Conservation (phyloP, 2,329 filamentous ascomycete species). For the Sphaerulina vaccinii region DNA sequence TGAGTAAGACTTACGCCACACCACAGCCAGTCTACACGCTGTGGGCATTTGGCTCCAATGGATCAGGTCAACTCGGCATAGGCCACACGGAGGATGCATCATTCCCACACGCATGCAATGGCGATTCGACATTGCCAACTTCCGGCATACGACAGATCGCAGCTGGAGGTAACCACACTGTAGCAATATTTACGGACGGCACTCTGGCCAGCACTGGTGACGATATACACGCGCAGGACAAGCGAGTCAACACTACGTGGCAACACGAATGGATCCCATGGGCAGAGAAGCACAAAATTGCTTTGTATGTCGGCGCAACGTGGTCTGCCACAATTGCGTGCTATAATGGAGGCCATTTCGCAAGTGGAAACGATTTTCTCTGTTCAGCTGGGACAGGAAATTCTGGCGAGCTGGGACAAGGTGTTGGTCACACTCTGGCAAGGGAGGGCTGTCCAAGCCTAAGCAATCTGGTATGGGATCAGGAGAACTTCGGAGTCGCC, state of each 20-base stretch:
- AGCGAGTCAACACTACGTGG: not conserved
- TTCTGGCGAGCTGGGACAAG: slow-evolving; percentile 72
- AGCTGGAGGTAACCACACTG: slow-evolving; percentile 83
- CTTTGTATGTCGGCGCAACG: slow-evolving; percentile 57
- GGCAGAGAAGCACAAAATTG: not conserved
- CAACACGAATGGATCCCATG: not conserved
- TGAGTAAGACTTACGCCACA: not conserved
- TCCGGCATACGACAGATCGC: slow-evolving; percentile 39
- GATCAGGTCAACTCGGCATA: slow-evolving; percentile 53
- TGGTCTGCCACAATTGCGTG: slow-evolving; percentile 74
- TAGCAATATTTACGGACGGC: slow-evolving; percentile 64
- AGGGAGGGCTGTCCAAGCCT: slow-evolving; percentile 50
- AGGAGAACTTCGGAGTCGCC: slow-evolving; percentile 58
- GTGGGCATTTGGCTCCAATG: slow-evolving; percentile 51
- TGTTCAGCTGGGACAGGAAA: slow-evolving; percentile 65
- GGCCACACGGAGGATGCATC: slow-evolving; percentile 45
- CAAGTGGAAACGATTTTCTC: slow-evolving; percentile 45
- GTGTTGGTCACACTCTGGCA: slow-evolving; percentile 37
- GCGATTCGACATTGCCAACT: not conserved
- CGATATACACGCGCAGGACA: slow-evolving; percentile 45
- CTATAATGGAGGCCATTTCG: too few relatives aligned
- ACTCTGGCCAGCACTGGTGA: slow-evolving; percentile 66
- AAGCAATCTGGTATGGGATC: slow-evolving; percentile 62
- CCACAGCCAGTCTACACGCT: slow-evolving; percentile 1
- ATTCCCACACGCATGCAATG: slow-evolving; percentile 24